Evolutionary conservation across 2,329 filamentous ascomycete species (phyloP).

Genomic region (Ilyonectria destructans): DNA sequence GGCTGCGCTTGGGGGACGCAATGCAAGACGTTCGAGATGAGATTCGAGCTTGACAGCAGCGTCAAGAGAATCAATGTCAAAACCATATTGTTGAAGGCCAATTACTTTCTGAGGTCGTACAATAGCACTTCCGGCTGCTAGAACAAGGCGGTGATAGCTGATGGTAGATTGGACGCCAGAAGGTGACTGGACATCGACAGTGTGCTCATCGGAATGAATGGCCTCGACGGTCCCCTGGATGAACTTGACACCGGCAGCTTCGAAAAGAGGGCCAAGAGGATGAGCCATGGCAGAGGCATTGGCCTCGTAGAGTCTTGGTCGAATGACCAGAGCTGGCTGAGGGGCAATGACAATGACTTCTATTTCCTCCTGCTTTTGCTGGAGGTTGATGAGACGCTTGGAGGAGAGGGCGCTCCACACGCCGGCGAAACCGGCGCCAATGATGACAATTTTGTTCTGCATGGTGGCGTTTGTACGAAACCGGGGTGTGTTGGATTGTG

Average conservation of each 20-base stretch:
- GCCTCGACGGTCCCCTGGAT: conserved; percentile 41
- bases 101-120: conserved; percentile 42
- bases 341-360: conserved; percentile 55
- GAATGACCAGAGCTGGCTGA: conserved; percentile 49
- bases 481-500: not conserved
- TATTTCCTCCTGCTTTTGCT: conserved; percentile 23
- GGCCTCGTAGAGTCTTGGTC: conserved; percentile 55
- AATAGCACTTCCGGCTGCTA: conserved; percentile 57
- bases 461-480: conserved; percentile 2
- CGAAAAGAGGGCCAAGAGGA: conserved; percentile 44
- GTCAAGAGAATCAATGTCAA: conserved; percentile 54
- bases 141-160: conserved; percentile 53
- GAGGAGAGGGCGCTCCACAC: conserved; percentile 38
- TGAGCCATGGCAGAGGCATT: conserved; percentile 44
- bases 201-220: conserved; percentile 40
- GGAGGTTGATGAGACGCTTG: conserved; percentile 27
- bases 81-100: conserved; percentile 53
- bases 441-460: conserved; percentile 29
- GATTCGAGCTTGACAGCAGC: conserved; percentile 48
- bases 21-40: conserved; percentile 47
- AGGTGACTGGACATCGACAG: conserved; percentile 28
- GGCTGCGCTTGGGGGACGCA: conserved; percentile 40
- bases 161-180: conserved; percentile 15
- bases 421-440: conserved; percentile 32
- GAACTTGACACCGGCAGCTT: conserved; percentile 46